phyloP scores from a whole-genome alignment of 805 yeast species.

The Yamadazyma kitorensis region DNA sequence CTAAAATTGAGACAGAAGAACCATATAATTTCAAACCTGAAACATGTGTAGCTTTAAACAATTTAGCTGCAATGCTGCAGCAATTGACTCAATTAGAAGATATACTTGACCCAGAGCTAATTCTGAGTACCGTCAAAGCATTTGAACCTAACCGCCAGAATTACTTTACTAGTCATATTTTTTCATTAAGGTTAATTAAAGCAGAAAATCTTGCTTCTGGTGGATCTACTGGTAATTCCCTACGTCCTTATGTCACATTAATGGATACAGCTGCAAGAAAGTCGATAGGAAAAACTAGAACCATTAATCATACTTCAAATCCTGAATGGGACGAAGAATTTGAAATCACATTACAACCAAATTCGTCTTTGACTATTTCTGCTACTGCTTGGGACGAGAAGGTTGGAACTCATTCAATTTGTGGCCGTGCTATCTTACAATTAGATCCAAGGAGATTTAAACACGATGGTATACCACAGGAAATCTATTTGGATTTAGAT shows the following conservation, averaged over 20 bases:
- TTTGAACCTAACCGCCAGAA: conserved; percentile 30
- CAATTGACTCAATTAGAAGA: conserved; percentile 54
- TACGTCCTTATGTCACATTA: conserved; percentile 62
- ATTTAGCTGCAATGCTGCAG: conserved; percentile 51
- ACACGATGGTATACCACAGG: conserved; percentile 68
- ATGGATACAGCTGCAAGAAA: conserved; percentile 52
- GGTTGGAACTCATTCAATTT: conserved; percentile 54
- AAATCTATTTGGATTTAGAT: conserved; percentile 56
- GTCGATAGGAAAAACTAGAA: conserved; percentile 68
- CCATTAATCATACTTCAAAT: conserved; percentile 54
- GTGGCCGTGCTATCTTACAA: conserved; percentile 61
- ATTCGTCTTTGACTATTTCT: conserved; percentile 45
- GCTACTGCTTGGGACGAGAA: conserved; percentile 71
- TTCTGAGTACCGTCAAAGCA: conserved; percentile 40
- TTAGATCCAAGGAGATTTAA: conserved; percentile 61
- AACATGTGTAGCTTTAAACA: conserved; percentile 76
- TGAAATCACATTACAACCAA: conserved; percentile 47
- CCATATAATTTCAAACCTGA: conserved; percentile 58
- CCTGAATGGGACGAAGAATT: conserved; percentile 91
- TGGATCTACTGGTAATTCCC: conserved; percentile 26
- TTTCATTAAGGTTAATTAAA: conserved; percentile 58
- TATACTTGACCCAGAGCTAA: conserved; percentile 54
- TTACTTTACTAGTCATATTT: conserved; percentile 48
- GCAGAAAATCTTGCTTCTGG: conserved; percentile 54
- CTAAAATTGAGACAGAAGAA: conserved; percentile 31